phyloP scores from a whole-genome alignment of 2,329 filamentous ascomycete species.

The Ceratocystis destructans region DNA sequence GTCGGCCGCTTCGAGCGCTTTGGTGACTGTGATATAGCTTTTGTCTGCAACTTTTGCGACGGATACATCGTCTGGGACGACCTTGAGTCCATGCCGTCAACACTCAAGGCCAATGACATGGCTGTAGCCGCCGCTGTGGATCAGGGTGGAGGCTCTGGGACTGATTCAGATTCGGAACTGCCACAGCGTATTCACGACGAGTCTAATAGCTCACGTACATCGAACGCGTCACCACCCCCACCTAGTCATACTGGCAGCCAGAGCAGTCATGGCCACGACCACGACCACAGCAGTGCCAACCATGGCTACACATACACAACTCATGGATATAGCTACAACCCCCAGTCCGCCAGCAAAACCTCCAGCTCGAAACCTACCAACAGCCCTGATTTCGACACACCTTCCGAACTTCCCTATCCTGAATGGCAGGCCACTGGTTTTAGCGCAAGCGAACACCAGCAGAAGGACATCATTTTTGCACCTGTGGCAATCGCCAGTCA shows the following conservation, averaged over 20 bases:
- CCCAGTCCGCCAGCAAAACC: conserved; percentile 2
- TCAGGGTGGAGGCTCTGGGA: background rate
- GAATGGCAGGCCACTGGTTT: conserved; percentile 41
- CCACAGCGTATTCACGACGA: background rate
- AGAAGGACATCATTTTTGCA: conserved; percentile 42
- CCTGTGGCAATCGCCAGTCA: conserved; percentile 47
- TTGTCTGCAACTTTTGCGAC: conserved; percentile 49
- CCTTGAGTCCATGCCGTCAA: conserved; percentile 38
- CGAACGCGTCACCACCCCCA: conserved; percentile 16
- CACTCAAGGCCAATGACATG: conserved; percentile 16
- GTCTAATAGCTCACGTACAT: background rate
- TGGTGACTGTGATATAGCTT: conserved; percentile 40
- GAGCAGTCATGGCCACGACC: background rate
- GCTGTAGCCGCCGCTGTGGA: background rate
- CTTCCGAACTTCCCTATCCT: conserved; percentile 22
- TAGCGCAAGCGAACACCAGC: conserved; percentile 28
- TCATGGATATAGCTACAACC: background rate
- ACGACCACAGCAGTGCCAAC: background rate
- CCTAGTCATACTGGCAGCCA: conserved; percentile 9
- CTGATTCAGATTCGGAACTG: background rate
- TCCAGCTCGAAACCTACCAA: background rate
- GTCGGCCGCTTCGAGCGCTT: conserved; percentile 44
- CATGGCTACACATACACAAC: background rate
- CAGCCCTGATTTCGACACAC: conserved; percentile 23
- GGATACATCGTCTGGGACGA: conserved; percentile 47